Conservation (phyloP, 208 protist genomes). For the Phytomonas sp. region DNA sequence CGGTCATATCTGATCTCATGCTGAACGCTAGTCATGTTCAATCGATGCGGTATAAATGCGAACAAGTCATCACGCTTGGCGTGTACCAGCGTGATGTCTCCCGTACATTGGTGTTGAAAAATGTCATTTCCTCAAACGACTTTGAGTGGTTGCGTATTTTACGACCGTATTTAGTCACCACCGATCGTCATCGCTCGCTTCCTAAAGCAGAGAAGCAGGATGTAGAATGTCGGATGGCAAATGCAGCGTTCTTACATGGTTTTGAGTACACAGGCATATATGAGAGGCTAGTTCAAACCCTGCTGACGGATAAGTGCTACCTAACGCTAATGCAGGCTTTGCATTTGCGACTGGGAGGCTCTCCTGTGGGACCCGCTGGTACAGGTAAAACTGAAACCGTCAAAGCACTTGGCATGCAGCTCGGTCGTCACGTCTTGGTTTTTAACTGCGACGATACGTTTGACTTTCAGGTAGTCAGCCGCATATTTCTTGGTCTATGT, state of each 20-base stretch:
- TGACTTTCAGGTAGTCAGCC: slow-evolving; percentile 96
- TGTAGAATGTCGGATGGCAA: slow-evolving; percentile 93
- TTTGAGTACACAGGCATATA: slow-evolving; percentile 98
- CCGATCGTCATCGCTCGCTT: not conserved
- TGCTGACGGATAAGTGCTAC: slow-evolving; percentile 98
- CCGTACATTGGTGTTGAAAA: slow-evolving; percentile 43
- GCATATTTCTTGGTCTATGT: slow-evolving; percentile 99
- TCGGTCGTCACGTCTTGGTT: slow-evolving; percentile 97
- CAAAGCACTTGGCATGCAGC: slow-evolving; percentile 96
- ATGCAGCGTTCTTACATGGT: slow-evolving; percentile 94
- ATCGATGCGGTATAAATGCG: slow-evolving; percentile 82
- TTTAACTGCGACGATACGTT: slow-evolving; percentile 99
- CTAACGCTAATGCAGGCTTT: slow-evolving; percentile 98
- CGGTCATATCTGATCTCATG: slow-evolving; percentile 66
- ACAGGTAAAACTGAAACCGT: slow-evolving; percentile 99
- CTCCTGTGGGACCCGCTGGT: slow-evolving; percentile 96
- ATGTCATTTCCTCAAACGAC: slow-evolving; percentile 48
- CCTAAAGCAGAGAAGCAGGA: slow-evolving; percentile 20
- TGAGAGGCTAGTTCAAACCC: slow-evolving; percentile 97
- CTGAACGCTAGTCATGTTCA: slow-evolving; percentile 10
- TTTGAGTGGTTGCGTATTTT: slow-evolving; percentile 97
- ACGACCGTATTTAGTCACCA: slow-evolving; percentile 83
- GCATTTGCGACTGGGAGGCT: slow-evolving; percentile 94
- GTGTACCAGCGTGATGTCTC: slow-evolving; percentile 97
- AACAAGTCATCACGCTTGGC: slow-evolving; percentile 97